A percentile compares a stretch with the other conserved stretches of the same genome.
Evolutionary conservation across 306 rosid genomes (phyloP).

Genomic region (Ceratonia siliqua): DNA sequence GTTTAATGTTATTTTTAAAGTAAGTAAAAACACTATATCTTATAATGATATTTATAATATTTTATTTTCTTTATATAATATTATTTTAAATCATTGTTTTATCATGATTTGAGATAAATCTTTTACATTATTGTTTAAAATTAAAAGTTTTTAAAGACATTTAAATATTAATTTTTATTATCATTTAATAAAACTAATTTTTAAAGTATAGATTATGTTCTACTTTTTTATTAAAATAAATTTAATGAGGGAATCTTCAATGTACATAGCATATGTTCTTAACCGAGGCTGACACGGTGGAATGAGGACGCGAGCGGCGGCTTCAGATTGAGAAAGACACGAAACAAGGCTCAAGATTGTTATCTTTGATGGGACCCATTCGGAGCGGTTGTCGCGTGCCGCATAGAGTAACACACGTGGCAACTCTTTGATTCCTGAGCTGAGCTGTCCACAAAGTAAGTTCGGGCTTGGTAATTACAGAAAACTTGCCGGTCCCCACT

Average conservation of each 20-base stretch:
- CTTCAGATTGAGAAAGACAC: not conserved
- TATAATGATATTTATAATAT: too few species aligned
- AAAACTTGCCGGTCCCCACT: conserved; percentile 37
- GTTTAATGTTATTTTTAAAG: not conserved
- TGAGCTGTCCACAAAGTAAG: conserved; percentile 47
- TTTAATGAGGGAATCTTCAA: not conserved
- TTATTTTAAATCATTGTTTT: too few species aligned
- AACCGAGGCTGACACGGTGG: not conserved
- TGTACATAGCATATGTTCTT: not conserved
- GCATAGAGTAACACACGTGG: conserved; percentile 81
- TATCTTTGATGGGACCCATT: conserved; percentile 50
- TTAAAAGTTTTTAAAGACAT: too few species aligned
- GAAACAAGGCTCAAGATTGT: too few species aligned
- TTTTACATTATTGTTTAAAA: too few species aligned
- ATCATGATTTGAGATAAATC: too few species aligned
- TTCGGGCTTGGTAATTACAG: conserved; percentile 27
- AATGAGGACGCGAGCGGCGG: not conserved
- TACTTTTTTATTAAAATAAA: too few species aligned
- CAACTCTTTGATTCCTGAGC: conserved; percentile 36
- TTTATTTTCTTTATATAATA: too few species aligned
- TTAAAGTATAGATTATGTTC: too few species aligned
- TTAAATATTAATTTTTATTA: not conserved
- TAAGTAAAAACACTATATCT: too few species aligned
- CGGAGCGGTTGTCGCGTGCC: conserved; percentile 81
- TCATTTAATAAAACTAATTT: too few species aligned